These are phyloP conservation scores for Mariannaea elegans DNA, from an alignment of 2,329 filamentous ascomycete genomes.

Conservation along the genomic window DNA sequence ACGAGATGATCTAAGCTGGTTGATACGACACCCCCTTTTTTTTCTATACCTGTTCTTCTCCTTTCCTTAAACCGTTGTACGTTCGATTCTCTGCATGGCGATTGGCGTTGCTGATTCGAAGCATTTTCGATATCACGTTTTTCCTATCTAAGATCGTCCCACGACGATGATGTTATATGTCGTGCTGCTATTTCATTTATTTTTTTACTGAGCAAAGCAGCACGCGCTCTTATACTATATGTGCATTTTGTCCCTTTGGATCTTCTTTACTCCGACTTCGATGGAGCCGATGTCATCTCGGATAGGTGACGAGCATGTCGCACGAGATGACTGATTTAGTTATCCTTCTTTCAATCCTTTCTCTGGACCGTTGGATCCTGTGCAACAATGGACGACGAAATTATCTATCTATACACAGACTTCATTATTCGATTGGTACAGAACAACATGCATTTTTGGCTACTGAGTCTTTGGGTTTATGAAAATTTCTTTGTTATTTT, in stretches of 20 bases:
- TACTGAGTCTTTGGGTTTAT: slow-evolving; percentile 7
- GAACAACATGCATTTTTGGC: slow-evolving; percentile 20
- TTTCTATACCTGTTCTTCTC: slow-evolving; percentile 27
- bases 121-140: slow-evolving; percentile 31
- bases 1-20: slow-evolving; percentile 62
- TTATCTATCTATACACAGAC: slow-evolving; percentile 34
- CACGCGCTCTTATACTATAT: slow-evolving; percentile 12
- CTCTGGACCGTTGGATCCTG: slow-evolving; percentile 21
- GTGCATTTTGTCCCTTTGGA: slow-evolving; percentile 16
- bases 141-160: slow-evolving; percentile 17
- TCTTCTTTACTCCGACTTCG: slow-evolving; percentile 16
- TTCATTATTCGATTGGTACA: slow-evolving; percentile 35
- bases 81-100: slow-evolving; percentile 50
- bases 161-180: slow-evolving; percentile 15
- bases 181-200: slow-evolving; percentile 23
- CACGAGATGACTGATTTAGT: slow-evolving; percentile 14
- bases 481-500: background rate
- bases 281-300: slow-evolving; percentile 14
- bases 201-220: slow-evolving; percentile 16
- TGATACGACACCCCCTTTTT: slow-evolving; percentile 21
- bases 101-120: slow-evolving; percentile 45
- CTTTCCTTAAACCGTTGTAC: slow-evolving; percentile 26
- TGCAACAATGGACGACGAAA: slow-evolving; percentile 6
- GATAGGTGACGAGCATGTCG: background rate
- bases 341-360: slow-evolving; percentile 29